Base-by-base conservation (phyloP, 768 basidiomycete genomes). In the Boletus reticulatus region DNA sequence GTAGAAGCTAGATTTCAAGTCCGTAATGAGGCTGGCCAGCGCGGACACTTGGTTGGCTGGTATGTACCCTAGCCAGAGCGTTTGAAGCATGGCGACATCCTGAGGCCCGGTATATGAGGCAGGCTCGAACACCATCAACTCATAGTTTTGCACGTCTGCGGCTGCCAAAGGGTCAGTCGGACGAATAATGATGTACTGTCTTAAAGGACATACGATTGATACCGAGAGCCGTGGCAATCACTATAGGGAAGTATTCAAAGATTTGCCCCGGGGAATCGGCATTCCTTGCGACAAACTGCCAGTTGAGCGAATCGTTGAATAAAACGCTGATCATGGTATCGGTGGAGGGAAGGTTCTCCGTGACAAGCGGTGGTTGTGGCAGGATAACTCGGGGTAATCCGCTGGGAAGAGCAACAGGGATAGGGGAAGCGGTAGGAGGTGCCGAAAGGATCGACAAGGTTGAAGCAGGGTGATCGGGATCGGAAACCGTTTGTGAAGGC, bases 31-130 rank as follows among this genome's bases (percentile, higher is more conserved):
- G 6, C 77, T 76, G 13, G 84, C 79, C 37, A 98, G 86, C 2
- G 75, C 70, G 58, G 82, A 70, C 44, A 95, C 85, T 6, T 73
- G 54, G 43, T 68, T 59, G 0, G 58, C 39, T 0, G 89, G 88
- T 52, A 97, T 83, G 66, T 84, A 92, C 0, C 79, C 87, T 20
- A 88, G 75, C 76, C 76, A 95, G 53, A 84, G 76, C 4, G 94
- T 95, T 49, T 80, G 78, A 13, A 96, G 80, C 43, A 76, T 31
- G 6, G 58, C 49, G 12, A 70, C 64, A 61, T 92, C 87, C 1
- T 32, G 12, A 0, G 80, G 67, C 20, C 78, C 74, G 1, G 65
- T 64, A 68, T 89, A 92, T 0, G 76, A 63, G 0, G 67, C 66
- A 0, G 93, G 91, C 36, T 87, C 75, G 62, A 83, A 89, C 3